phyloP scores from a whole-genome alignment of 2,329 filamentous ascomycete species.

The Xylariaceae sp. region DNA sequence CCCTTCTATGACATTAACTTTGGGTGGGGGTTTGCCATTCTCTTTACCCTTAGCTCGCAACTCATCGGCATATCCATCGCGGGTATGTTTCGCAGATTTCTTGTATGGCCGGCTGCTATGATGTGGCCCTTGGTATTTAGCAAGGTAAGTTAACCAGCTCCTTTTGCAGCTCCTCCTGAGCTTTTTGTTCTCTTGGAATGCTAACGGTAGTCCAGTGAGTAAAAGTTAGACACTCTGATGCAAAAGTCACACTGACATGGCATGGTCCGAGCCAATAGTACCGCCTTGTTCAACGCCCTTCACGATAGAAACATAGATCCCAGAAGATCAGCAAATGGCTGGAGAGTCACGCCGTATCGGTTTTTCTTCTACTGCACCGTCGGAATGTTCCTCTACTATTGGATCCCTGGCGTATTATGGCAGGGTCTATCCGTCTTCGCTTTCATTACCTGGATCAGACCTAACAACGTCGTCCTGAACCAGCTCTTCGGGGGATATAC shows the following conservation, averaged over 20 bases:
- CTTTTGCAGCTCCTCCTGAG: no score
- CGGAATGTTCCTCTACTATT: slow-evolving; percentile 49
- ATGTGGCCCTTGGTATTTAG: slow-evolving; percentile 38
- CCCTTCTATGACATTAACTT: slow-evolving; percentile 40
- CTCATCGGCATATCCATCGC: slow-evolving; percentile 52
- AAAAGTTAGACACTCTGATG: no score
- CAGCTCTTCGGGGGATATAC: slow-evolving; percentile 47
- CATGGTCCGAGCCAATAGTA: no score
- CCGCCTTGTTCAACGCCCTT: slow-evolving; percentile 43
- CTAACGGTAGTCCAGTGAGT: slow-evolving; percentile 40
- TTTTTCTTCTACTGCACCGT: slow-evolving; percentile 42
- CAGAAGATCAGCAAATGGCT: slow-evolving; percentile 39
- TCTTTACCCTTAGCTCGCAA: slow-evolving; percentile 47
- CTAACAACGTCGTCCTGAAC: slow-evolving; percentile 44
- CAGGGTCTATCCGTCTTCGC: slow-evolving; percentile 46
- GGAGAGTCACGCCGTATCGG: slow-evolving; percentile 42
- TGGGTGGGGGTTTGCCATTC: slow-evolving; percentile 45
- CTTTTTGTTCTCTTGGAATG: neutral
- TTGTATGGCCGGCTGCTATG: slow-evolving; percentile 47
- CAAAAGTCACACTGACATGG: no score
- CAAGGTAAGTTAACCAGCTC: neutral
- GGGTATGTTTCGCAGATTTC: slow-evolving; percentile 45
- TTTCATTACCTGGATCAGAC: slow-evolving; percentile 45
- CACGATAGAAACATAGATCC: slow-evolving; percentile 40
- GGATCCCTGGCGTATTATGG: slow-evolving; percentile 48